Evolutionary conservation across 352 stramenopile genomes (phyloP).

Genomic region (Thalassiosira livingstoniorum): DNA sequence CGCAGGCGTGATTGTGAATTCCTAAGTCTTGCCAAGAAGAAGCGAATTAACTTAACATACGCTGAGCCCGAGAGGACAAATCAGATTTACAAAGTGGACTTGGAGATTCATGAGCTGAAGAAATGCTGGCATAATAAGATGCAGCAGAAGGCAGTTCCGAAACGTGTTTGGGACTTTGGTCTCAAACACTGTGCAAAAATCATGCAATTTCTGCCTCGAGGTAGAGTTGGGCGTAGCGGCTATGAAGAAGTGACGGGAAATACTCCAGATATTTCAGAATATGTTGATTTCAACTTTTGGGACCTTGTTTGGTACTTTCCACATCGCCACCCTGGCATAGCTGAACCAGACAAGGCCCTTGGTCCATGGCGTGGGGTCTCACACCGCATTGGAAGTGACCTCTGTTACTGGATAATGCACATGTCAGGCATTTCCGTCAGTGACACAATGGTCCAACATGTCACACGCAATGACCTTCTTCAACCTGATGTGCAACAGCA

Average conservation of each 20-base stretch:
- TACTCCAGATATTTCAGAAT: slow-evolving; percentile 27
- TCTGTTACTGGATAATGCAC: slow-evolving; percentile 50
- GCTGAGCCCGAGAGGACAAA: slow-evolving; percentile 27
- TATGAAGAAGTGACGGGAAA: slow-evolving; percentile 12
- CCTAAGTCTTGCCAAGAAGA: background rate
- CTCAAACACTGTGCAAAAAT: slow-evolving; percentile 21
- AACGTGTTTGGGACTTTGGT: slow-evolving; percentile 37
- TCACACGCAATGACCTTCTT: slow-evolving; percentile 11
- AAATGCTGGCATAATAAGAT: slow-evolving; percentile 23
- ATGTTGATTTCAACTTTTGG: slow-evolving; percentile 61
- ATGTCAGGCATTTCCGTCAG: slow-evolving; percentile 23
- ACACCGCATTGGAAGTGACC: slow-evolving; percentile 16
- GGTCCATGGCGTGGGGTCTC: slow-evolving; percentile 32
- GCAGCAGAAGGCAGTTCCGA: slow-evolving; percentile 13
- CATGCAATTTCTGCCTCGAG: slow-evolving; percentile 10
- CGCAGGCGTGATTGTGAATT: slow-evolving; percentile 9
- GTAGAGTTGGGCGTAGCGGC: background rate
- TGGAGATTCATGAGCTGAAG: slow-evolving; percentile 38
- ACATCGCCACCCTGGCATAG: background rate
- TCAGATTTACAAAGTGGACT: slow-evolving; percentile 23
- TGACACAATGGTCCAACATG: slow-evolving; percentile 34
- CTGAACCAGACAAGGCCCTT: slow-evolving; percentile 1
- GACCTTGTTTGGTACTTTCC: slow-evolving; percentile 53
- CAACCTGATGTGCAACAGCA: background rate
- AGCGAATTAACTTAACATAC: slow-evolving; percentile 12